phyloP scores from a whole-genome alignment of 2,329 filamentous ascomycete species.

The Ophiocordyceps camponoti-floridani region DNA sequence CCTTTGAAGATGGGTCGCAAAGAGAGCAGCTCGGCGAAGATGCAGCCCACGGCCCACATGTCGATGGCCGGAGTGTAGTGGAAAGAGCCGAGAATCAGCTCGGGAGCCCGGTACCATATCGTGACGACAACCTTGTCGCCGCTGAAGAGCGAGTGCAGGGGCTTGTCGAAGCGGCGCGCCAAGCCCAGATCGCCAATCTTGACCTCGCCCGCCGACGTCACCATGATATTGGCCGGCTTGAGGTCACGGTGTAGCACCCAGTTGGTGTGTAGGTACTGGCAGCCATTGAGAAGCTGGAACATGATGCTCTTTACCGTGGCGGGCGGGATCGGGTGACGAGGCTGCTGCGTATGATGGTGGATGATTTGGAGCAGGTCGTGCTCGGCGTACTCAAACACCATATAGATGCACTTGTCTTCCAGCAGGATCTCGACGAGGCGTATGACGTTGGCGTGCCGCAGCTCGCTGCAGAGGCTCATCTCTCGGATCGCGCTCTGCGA shows the following conservation, averaged over 20 bases:
- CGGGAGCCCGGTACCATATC: constrained; percentile 95
- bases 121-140: constrained; percentile 98
- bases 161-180: constrained; percentile 85
- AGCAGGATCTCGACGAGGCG: constrained; percentile 87
- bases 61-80: constrained; percentile 97
- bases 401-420: constrained; percentile 97
- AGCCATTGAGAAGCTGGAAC: constrained; percentile 87
- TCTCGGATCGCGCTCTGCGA: constrained; percentile 94
- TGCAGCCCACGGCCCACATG: constrained; percentile 94
- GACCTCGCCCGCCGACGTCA: constrained; percentile 75
- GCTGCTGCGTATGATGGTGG: constrained; percentile 85
- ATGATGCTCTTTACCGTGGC: constrained; percentile 83
- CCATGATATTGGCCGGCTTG: constrained; percentile 98
- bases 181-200: constrained; percentile 91
- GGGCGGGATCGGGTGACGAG: constrained; percentile 74
- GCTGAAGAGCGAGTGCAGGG: constrained; percentile 74
- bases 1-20: constrained; percentile 94
- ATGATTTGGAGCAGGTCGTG: constrained; percentile 96
- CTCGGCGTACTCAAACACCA: constrained; percentile 98
- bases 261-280: constrained; percentile 86
- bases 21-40: constrained; percentile 85
- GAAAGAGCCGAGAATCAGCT: constrained; percentile 77
- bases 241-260: constrained; percentile 96
- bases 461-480: constrained; percentile 90
- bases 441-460: constrained; percentile 79